A percentile compares a stretch with the other conserved stretches of the same genome.
Evolutionary conservation across 192 early-diverging fungal genomes (phyloP).

Genomic region (Oehlia diaphana): DNA sequence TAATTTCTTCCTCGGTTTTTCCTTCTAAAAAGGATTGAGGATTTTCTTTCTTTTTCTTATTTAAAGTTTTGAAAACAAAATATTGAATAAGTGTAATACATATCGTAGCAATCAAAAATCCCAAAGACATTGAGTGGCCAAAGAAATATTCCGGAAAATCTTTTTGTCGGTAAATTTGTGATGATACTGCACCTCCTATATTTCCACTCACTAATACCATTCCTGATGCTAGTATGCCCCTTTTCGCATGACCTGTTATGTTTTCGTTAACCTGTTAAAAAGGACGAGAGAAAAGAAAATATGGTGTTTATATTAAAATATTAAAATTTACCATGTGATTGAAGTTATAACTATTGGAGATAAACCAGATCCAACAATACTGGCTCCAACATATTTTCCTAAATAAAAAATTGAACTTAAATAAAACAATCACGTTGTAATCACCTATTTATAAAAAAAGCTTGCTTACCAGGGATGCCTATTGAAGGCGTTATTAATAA

Average conservation of each 20-base stretch:
- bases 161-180: conserved; percentile 58
- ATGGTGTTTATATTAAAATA: conserved; percentile 29
- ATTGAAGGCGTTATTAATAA: not conserved
- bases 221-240: conserved; percentile 66
- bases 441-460: no score
- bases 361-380: not conserved
- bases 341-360: conserved; percentile 3
- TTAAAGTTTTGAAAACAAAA: not conserved
- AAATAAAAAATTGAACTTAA: not conserved
- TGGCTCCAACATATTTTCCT: conserved; percentile 12
- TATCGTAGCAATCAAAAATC: not conserved
- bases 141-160: not conserved
- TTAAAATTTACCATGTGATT: conserved; percentile 49
- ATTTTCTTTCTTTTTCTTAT: not conserved
- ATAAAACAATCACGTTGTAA: no score
- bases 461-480: not conserved
- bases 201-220: conserved; percentile 69
- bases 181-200: conserved; percentile 71
- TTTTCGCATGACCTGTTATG: conserved; percentile 69
- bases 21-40: not conserved
- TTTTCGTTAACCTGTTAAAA: conserved; percentile 63
- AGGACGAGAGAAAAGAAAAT: conserved; percentile 17
- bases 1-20: not conserved
- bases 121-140: not conserved
- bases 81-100: not conserved